Conservation (phyloP, 495 filamentous ascomycete genomes). For the Daldinia loculata region DNA sequence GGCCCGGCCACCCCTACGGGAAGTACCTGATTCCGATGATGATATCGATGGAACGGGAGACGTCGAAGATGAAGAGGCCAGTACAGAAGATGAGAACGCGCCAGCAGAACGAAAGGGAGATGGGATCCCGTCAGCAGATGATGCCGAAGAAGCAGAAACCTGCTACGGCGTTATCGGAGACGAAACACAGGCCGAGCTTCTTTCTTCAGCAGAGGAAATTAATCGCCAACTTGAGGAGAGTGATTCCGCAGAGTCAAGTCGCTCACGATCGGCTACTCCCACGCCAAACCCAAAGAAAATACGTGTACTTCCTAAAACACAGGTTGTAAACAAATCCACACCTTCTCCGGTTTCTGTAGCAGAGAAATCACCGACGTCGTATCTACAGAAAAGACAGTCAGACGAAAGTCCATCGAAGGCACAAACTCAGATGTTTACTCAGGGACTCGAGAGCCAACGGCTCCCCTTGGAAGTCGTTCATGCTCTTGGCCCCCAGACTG, state of each 20-base stretch:
- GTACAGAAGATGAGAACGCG: background rate
- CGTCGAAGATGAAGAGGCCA: conserved; percentile 28
- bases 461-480: conserved; percentile 54
- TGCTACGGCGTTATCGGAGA: conserved; percentile 48
- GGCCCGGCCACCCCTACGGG: conserved; percentile 33
- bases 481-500: conserved; percentile 56
- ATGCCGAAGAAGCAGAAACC: conserved; percentile 36
- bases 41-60: conserved; percentile 45
- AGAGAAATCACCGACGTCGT: conserved; percentile 18
- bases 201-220: conserved; percentile 13
- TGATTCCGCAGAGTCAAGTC: conserved; percentile 20
- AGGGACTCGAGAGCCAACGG: conserved; percentile 60
- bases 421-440: conserved; percentile 50
- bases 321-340: conserved; percentile 10
- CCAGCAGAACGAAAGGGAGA: background rate
- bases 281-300: conserved; percentile 24
- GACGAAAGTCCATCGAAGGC: conserved; percentile 24
- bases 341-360: conserved; percentile 5
- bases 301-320: background rate
- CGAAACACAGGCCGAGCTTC: conserved; percentile 44
- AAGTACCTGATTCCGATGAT: conserved; percentile 56
- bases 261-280: conserved; percentile 21
- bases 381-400: conserved; percentile 18
- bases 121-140: conserved; percentile 13
- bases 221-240: conserved; percentile 13